phyloP scores from a whole-genome alignment of 2,329 filamentous ascomycete genomes.

The Ophiostoma ips region DNA sequence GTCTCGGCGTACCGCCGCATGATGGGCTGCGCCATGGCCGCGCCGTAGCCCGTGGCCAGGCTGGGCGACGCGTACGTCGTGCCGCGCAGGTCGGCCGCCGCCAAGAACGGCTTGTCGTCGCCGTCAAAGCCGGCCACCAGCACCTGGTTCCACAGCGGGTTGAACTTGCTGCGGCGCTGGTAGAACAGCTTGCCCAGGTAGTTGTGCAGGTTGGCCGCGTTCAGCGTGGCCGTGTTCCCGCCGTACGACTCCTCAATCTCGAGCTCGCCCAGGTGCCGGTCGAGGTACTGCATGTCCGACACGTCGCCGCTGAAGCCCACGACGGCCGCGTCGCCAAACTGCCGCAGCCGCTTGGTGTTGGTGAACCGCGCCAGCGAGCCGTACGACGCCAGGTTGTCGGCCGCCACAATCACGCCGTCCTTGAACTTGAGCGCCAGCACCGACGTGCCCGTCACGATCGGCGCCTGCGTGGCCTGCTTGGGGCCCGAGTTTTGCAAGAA shows the following conservation, averaged over 20 bases:
- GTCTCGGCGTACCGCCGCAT: constrained; percentile 74
- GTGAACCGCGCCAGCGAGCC: constrained; percentile 94
- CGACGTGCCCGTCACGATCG: constrained; percentile 91
- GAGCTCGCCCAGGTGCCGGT: constrained; percentile 77
- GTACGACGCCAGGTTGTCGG: constrained; percentile 96
- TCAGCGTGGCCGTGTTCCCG: constrained; percentile 37
- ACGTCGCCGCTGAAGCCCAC: constrained; percentile 95
- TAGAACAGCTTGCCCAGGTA: constrained; percentile 96
- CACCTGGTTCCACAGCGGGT: constrained; percentile 94
- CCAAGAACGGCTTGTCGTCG: constrained; percentile 71
- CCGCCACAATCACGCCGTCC: constrained; percentile 88
- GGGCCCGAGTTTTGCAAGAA: constrained; percentile 62
- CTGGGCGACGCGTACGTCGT: constrained; percentile 82
- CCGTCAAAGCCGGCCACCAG: constrained; percentile 82
- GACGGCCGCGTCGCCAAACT: constrained; percentile 71
- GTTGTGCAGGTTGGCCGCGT: constrained; percentile 88
- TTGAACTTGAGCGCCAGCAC: constrained; percentile 93
- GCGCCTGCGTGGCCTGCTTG: constrained; percentile 77
- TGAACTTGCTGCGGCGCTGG: constrained; percentile 85
- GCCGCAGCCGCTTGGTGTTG: constrained; percentile 86
- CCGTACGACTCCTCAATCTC: constrained; percentile 82
- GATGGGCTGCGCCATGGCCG: constrained; percentile 84
- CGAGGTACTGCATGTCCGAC: constrained; percentile 97
- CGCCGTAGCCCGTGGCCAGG: constrained; percentile 85
- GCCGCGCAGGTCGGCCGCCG: constrained; percentile 79